These are phyloP conservation scores for Ailanthus altissimus DNA, from an alignment of 345 rosid species.

Conservation along the genomic window DNA sequence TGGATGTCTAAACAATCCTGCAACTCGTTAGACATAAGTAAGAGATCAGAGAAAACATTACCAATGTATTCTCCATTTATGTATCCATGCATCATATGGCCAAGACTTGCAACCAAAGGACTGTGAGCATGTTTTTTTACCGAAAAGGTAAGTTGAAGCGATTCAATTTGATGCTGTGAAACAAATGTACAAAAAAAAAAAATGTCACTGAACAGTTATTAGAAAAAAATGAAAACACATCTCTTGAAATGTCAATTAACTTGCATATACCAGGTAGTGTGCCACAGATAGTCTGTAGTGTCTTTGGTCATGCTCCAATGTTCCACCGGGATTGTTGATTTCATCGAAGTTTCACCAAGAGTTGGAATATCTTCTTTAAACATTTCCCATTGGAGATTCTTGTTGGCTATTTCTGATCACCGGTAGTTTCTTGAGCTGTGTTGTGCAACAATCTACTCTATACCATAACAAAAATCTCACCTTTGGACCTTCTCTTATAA, in stretches of 20 bases:
- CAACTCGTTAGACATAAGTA: not conserved
- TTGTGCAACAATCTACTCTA: slow-evolving; percentile 41
- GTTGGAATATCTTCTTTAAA: slow-evolving; percentile 31
- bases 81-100: slow-evolving; percentile 45
- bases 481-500: too few relatives aligned
- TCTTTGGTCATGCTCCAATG: slow-evolving; percentile 38
- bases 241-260: not conserved
- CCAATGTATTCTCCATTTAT: slow-evolving; percentile 46
- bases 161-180: slow-evolving; percentile 36
- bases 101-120: slow-evolving; percentile 45
- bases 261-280: slow-evolving; percentile 38
- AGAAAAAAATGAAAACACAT: not conserved
- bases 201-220: not conserved
- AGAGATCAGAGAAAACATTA: slow-evolving; percentile 1
- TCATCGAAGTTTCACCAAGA: slow-evolving; percentile 4
- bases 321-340: slow-evolving; percentile 30
- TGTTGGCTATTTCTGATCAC: slow-evolving; percentile 30
- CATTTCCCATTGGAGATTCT: slow-evolving; percentile 42
- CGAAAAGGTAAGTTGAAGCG: slow-evolving; percentile 34
- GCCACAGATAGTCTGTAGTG: slow-evolving; percentile 44
- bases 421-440: slow-evolving; percentile 41
- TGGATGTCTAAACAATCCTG: not conserved
- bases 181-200: not conserved
- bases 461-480: not conserved
- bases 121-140: slow-evolving; percentile 36